These are phyloP conservation scores for Xylariaceae sp. DNA, from an alignment of 2,329 filamentous ascomycete species.

Conservation along the genomic window DNA sequence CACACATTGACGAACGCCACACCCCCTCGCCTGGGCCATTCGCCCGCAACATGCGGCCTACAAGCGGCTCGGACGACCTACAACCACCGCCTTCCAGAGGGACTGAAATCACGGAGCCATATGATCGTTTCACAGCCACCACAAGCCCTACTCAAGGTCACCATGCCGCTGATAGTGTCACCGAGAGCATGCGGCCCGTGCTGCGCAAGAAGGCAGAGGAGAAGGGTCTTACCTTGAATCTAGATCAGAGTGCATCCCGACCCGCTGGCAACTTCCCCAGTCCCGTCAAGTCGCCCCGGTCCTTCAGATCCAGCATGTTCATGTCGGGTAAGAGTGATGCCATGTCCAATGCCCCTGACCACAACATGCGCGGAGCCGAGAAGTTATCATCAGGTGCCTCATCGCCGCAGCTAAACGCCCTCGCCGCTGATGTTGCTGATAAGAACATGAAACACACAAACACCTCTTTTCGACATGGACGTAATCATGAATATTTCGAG, in stretches of 20 bases:
- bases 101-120: conserved; percentile 75
- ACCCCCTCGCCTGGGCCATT: conserved; percentile 45
- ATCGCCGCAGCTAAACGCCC: conserved; percentile 59
- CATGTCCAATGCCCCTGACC: conserved; percentile 47
- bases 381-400: conserved; percentile 80
- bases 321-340: conserved; percentile 56
- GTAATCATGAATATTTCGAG: conserved; percentile 88
- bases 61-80: conserved; percentile 47
- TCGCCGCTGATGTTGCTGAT: conserved; percentile 23
- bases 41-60: conserved; percentile 32
- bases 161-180: conserved; percentile 58
- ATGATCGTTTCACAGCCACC: conserved; percentile 69
- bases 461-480: conserved; percentile 49
- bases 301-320: conserved; percentile 74
- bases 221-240: conserved; percentile 53
- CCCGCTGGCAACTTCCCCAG: conserved; percentile 52
- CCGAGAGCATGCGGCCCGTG: conserved; percentile 77
- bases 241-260: conserved; percentile 58
- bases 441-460: conserved; percentile 27
- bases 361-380: conserved; percentile 67
- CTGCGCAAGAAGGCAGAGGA: conserved; percentile 48
- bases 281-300: conserved; percentile 69
- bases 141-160: conserved; percentile 67
- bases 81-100: conserved; percentile 70
- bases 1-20: conserved; percentile 56